Evolutionary conservation across 192 early-diverging fungal species (phyloP), one percentile per base, ranked within the genome.

Genomic region (Umbelopsis vinacea): DNA sequence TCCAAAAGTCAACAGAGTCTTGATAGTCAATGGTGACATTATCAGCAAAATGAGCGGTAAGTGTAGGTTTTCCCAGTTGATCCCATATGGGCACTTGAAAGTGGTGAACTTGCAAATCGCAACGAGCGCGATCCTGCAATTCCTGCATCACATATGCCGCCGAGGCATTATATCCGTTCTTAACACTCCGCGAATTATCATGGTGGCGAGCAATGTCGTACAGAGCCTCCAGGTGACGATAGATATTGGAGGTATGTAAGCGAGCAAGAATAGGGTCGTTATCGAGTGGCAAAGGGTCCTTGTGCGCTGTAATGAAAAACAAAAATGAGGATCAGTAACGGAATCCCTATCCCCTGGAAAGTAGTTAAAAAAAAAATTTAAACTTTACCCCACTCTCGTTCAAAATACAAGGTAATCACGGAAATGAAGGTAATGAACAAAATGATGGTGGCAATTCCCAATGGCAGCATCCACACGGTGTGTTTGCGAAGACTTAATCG

Each of bases 81-180:
- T 79, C 77, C 83, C 83, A 84, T 24, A 84, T 66, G 19, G 83
- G 83, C 10, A 77, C 82, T 73, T 81, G 79, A 75, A 86, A 82
- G 63, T 80, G 68, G 38, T 82, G 80, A 11, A 72, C 70, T 70
- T 88, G 79, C 73, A 89, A 52, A 79, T 83, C 70, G 70, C 83
- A 81, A 40, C 70, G 70, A 7, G 82, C 46, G 23, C 81, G 74
- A 11, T 75, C 50, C 15, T 68, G 75, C 9, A 92, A 77, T 67
- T 88, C 83, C 69, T 79, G 76, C 52, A 88, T 76, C 19, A 90
- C 77, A 50, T 88, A 87, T 46, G 89, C 86, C 0, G 90, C 89
- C 40, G 85, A 86, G 17, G 84, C 86, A 57, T 80, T 71, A 66
- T 82, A 84, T 11, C 80, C 80, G 21, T 79, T 74, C 6, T 70